Evolutionary conservation across 164 flowering plant species (phyloP).

Genomic region (Berberis thunbergii): DNA sequence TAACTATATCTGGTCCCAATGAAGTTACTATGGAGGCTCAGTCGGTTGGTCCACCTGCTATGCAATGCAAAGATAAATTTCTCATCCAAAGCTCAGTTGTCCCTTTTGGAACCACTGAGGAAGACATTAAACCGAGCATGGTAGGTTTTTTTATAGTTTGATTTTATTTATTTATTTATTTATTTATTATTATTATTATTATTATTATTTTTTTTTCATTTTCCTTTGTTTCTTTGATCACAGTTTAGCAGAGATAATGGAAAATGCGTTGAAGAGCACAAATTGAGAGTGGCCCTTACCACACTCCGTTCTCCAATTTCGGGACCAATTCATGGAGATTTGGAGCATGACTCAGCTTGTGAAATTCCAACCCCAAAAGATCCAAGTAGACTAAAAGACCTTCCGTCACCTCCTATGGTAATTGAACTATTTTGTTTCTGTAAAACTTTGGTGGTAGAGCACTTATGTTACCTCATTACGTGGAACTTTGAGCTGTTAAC

Average conservation of each 20-base stretch:
- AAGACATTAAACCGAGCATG: slow-evolving; percentile 42
- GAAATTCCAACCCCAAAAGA: not conserved
- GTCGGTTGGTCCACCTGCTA: slow-evolving; percentile 39
- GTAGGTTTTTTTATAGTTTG: slow-evolving; percentile 25
- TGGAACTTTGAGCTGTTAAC: no score
- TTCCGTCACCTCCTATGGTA: not conserved
- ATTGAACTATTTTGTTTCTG: no score
- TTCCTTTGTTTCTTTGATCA: not conserved
- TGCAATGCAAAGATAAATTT: slow-evolving; percentile 81
- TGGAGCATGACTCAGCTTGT: not conserved
- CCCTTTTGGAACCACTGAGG: slow-evolving; percentile 46
- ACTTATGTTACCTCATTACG: no score
- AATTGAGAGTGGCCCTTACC: slow-evolving; percentile 55
- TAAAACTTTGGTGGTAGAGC: no score
- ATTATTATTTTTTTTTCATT: slow-evolving; percentile 15
- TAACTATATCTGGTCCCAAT: slow-evolving; percentile 4
- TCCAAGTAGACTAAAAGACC: not conserved
- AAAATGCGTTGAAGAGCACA: slow-evolving; percentile 53
- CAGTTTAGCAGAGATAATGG: slow-evolving; percentile 69
- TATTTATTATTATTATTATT: no score
- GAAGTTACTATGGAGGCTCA: slow-evolving; percentile 89
- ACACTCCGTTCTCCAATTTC: slow-evolving; percentile 49
- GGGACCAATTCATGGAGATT: not conserved
- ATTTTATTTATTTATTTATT: not conserved
- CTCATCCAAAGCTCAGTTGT: slow-evolving; percentile 69